These are phyloP conservation scores for Uronychia setigera DNA, from an alignment of 73 alveolate genomes.

Conservation along the genomic window DNA sequence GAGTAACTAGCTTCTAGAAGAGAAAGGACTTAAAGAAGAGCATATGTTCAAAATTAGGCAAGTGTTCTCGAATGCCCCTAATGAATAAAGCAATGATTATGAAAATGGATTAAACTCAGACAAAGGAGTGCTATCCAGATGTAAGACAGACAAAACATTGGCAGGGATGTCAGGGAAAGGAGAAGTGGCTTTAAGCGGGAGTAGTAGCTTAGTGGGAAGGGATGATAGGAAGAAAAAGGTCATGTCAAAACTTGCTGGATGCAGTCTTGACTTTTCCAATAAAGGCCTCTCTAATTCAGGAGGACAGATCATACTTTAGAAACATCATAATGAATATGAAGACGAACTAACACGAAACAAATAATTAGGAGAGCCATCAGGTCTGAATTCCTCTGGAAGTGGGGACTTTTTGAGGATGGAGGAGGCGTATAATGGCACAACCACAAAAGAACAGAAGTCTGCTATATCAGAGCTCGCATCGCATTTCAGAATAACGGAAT, in stretches of 20 bases:
- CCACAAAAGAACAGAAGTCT: not conserved
- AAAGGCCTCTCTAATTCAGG: not conserved
- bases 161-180: too few relatives aligned
- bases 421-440: not conserved
- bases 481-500: too few relatives aligned
- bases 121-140: not conserved
- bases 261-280: not conserved
- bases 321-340: not conserved
- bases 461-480: not conserved
- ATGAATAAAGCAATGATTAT: too few relatives aligned
- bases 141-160: not conserved
- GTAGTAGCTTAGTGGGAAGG: not conserved
- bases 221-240: not conserved
- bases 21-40: too few relatives aligned
- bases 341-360: not conserved
- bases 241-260: not conserved
- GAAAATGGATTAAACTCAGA: too few relatives aligned
- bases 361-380: not conserved
- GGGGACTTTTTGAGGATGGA: not conserved
- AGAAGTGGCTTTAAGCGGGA: too few relatives aligned
- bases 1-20: too few relatives aligned
- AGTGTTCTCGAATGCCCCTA: too few relatives aligned
- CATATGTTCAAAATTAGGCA: too few relatives aligned
- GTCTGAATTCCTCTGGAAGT: not conserved
- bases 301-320: not conserved